Conservation (phyloP, 2,329 filamentous ascomycete species). For the Colletotrichum melonis region DNA sequence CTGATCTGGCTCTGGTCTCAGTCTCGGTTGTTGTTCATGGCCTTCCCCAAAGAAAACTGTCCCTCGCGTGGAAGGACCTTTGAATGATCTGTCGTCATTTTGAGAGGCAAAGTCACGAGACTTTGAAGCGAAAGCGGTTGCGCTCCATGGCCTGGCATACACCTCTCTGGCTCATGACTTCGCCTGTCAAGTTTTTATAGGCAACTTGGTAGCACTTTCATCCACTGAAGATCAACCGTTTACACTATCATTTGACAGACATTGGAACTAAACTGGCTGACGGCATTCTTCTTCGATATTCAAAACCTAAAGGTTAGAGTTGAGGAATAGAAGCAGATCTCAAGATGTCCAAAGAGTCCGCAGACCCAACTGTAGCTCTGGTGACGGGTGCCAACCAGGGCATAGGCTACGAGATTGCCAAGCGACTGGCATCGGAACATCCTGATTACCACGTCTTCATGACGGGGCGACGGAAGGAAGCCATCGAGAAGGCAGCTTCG, state of each 20-base stretch:
- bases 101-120: neutral
- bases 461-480: constrained; percentile 20
- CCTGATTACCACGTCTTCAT: constrained; percentile 24
- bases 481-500: constrained; percentile 18
- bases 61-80: neutral
- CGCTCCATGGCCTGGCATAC: neutral
- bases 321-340: too few relatives aligned
- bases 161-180: neutral
- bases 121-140: neutral
- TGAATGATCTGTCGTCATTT: neutral
- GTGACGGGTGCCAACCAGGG: constrained; percentile 34
- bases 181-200: neutral
- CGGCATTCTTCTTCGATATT: neutral
- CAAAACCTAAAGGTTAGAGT: too few relatives aligned
- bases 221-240: too few relatives aligned
- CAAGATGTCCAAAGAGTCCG: constrained; percentile 2
- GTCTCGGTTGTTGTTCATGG: neutral
- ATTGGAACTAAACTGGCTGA: too few relatives aligned
- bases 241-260: too few relatives aligned
- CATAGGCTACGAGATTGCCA: constrained; percentile 31
- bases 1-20: neutral
- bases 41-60: neutral
- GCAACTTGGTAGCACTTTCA: too few relatives aligned
- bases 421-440: constrained; percentile 14
- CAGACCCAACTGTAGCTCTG: constrained; percentile 7